Conservation (phyloP, 306 rosid genomes). For the Quercus ilex region DNA sequence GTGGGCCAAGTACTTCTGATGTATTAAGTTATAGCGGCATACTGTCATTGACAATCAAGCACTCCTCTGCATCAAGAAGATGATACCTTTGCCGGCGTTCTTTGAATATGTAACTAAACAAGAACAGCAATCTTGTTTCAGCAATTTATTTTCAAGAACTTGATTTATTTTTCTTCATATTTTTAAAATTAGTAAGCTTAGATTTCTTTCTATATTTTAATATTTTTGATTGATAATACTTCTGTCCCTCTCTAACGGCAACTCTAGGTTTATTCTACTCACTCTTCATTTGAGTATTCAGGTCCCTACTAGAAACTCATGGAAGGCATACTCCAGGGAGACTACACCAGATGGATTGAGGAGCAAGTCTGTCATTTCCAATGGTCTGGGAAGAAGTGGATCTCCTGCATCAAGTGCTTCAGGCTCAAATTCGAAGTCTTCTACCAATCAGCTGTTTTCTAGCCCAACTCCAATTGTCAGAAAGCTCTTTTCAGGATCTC, state of each 20-base stretch:
- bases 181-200: not conserved
- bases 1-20: not conserved
- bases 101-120: not conserved
- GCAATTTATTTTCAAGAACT: not conserved
- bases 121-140: not conserved
- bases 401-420: slow-evolving; percentile 56
- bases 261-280: not conserved
- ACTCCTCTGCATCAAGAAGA: not conserved
- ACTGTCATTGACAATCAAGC: not conserved
- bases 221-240: not conserved
- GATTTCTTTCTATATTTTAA: not conserved
- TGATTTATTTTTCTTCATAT: not conserved
- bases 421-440: slow-evolving; percentile 41
- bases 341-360: slow-evolving; percentile 59
- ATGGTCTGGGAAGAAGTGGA: slow-evolving; percentile 62
- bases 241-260: not conserved
- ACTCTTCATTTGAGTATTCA: slow-evolving; percentile 25
- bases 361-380: slow-evolving; percentile 47
- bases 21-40: not conserved
- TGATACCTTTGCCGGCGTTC: not conserved
- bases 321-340: slow-evolving; percentile 58
- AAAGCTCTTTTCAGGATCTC: slow-evolving; percentile 60
- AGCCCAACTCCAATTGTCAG: slow-evolving; percentile 34
- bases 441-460: slow-evolving; percentile 25
- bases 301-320: slow-evolving; percentile 56